Evolutionary conservation across 140 eudicot species (phyloP), one percentile per base, ranked within the genome.

Genomic region (Senecio squalidus): DNA sequence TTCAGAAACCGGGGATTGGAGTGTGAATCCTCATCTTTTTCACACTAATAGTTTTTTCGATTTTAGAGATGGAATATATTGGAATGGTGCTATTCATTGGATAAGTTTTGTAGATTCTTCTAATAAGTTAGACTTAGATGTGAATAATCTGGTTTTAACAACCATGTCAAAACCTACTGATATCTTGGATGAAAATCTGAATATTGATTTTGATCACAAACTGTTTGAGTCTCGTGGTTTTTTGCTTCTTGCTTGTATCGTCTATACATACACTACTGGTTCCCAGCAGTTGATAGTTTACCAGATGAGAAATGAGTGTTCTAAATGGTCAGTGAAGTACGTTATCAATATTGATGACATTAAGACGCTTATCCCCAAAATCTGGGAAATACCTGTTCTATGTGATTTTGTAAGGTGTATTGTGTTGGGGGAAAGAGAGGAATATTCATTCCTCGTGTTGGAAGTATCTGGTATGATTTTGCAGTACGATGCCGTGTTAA

Each of bases 391-490:
- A 3, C 21, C 21, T 26, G 33, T 1, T 11, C 23, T 20, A 6
- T 3, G 6, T 27, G 29, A 8, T 7, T 7, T n/a, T 51, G 61
- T 64, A 23, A 18, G 41, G 48, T 64, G 62, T 24, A 41, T 64
- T 64, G 70, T 24, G 17, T 22, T 43, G 40, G 52, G 29, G 38
- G 41, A 64, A 50, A 33, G 38, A n/a, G 61, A 51, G 5, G 61
- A 50, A 29, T 52, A 64, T 36, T 50, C 70, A 9, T 64, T 33
- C 24, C 36, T 64, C 17, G 70, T 64, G 51, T n/a, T 64, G 18
- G 21, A 64, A 0, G 21, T 25, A 1, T 36, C 0, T 51, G 70
- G 53, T 27, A 64, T 22, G 14, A 25, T 64, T 24, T 10, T 64
- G 17, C 41, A 39, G 34, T 64, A 64, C 50, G 18, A 64, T 0